Conservation (phyloP, 192 early-diverging fungal species). For the Entrophospora sp. region DNA sequence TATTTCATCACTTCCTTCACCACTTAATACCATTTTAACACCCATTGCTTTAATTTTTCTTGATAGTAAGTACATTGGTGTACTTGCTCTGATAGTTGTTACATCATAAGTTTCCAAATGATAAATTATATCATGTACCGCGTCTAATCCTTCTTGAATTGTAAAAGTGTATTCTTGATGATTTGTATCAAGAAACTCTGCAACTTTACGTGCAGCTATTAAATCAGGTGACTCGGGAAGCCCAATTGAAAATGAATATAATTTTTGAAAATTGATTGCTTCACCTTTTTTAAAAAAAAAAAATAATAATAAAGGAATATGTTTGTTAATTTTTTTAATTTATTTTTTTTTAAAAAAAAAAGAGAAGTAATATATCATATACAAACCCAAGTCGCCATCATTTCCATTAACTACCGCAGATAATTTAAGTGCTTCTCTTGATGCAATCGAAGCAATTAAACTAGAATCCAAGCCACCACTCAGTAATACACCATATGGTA, state of each 20-base stretch:
- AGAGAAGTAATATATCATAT: no score
- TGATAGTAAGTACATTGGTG: slow-evolving; percentile 98
- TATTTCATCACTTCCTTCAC: slow-evolving; percentile 95
- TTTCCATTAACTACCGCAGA: slow-evolving; percentile 37
- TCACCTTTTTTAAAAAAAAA: slow-evolving; percentile 32
- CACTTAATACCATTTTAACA: slow-evolving; percentile 98
- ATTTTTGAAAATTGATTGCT: slow-evolving; percentile 68
- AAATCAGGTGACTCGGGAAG: slow-evolving; percentile 91
- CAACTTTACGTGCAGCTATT: slow-evolving; percentile 79
- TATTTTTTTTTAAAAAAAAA: no score
- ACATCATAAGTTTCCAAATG: slow-evolving; percentile 99
- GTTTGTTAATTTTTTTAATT: no score
- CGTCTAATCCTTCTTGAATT: slow-evolving; percentile 91
- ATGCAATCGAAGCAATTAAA: slow-evolving; percentile 91
- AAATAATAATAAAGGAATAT: background rate
- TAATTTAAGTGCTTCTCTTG: slow-evolving; percentile 69
- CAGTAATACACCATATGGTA: slow-evolving; percentile 95
- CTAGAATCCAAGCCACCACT: slow-evolving; percentile 92
- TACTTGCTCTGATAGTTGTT: slow-evolving; percentile 94
- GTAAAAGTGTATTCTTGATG: slow-evolving; percentile 98
- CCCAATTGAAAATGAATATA: slow-evolving; percentile 98
- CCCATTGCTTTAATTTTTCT: slow-evolving; percentile 98
- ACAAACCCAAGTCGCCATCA: slow-evolving; percentile 60
- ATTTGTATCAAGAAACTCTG: slow-evolving; percentile 79
- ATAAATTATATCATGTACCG: slow-evolving; percentile 89